Evolutionary conservation across 768 basidiomycete genomes (phyloP), one percentile per base, ranked within the genome.

Genomic region (Pleurotus pulmonarius): DNA sequence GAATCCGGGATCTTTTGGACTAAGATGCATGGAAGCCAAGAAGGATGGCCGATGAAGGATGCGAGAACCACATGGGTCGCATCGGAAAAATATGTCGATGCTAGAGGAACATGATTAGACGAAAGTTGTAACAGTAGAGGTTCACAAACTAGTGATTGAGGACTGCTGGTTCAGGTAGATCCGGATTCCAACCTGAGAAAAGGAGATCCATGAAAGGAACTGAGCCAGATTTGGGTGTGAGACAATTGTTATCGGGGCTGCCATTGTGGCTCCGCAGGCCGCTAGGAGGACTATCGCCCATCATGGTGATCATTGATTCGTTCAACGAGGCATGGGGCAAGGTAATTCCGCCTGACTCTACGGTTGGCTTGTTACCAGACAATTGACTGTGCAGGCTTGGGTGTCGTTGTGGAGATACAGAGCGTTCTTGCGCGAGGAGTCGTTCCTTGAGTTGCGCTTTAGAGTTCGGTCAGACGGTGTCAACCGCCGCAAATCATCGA

Each of bases 1-100:
- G 65, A 96, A 97, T 40, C 82, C 81, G 6, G 86, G 82, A 66
- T 93, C 89, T 56, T 83, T 80, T 3, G 94, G 92, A 49, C 91
- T 83, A 45, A 94, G 74, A 61, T 82, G 82, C 80, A 96, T 80
- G 3, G 90, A 87, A 13, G 88, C 79, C 22, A 93, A 70, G 68
- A 97, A 91, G 7, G 88, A 86, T 11, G 87, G 83, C 8, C 84
- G 83, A 66, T 96, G 92, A 37, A 97, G 74, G 49, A 95, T 85
- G 46, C 90, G 83, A 22, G 92, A 87, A 46, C 90, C 85, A 64
- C 91, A 92, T 43, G 93, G 92, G 67, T 94, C 92, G 63, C 86
- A 87, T 66, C 83, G 83, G 70, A 96, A 97, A 72, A 94, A 97
- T 9, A 89, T 76, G 37, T 94, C 90, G 65, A 96, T 83, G 59